Percentiles rank a stretch among this genome's conserved stretches.
These are phyloP conservation scores for Gossypium davidsonii DNA, from an alignment of 441 rosid genomes.

Conservation along the genomic window DNA sequence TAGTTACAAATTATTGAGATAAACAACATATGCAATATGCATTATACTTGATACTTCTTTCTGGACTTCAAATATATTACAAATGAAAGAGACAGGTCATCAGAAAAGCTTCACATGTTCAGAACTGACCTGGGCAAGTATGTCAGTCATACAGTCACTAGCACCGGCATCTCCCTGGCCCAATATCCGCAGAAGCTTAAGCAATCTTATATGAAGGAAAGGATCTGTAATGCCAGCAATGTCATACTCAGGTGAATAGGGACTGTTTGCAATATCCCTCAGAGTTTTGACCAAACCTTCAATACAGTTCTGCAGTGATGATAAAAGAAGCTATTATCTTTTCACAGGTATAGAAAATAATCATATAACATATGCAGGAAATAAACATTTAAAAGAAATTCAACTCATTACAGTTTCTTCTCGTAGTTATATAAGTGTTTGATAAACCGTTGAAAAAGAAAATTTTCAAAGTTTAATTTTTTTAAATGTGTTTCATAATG, in stretches of 20 bases:
- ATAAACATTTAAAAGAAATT: background rate
- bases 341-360: background rate
- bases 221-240: constrained; percentile 96
- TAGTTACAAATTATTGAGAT: background rate
- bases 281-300: constrained; percentile 81
- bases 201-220: constrained; percentile 91
- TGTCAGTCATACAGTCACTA: constrained; percentile 95
- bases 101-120: background rate
- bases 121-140: constrained; percentile 87
- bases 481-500: too few relatives aligned
- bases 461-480: too few relatives aligned
- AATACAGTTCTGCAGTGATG: constrained; percentile 64
- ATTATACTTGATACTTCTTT: background rate
- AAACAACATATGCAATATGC: background rate
- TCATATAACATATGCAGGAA: background rate
- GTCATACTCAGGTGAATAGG: constrained; percentile 97
- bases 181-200: constrained; percentile 70
- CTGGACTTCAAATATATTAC: background rate
- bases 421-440: background rate
- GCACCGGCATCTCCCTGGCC: constrained; percentile 95
- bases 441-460: too few relatives aligned
- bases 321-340: constrained; percentile 20
- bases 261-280: constrained; percentile 84
- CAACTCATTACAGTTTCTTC: background rate
- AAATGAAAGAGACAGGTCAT: constrained; percentile 3